Evolutionary conservation across 2,329 filamentous ascomycete genomes (phyloP), one percentile per base, ranked within the genome.

Genomic region (Cordyceps javanica): DNA sequence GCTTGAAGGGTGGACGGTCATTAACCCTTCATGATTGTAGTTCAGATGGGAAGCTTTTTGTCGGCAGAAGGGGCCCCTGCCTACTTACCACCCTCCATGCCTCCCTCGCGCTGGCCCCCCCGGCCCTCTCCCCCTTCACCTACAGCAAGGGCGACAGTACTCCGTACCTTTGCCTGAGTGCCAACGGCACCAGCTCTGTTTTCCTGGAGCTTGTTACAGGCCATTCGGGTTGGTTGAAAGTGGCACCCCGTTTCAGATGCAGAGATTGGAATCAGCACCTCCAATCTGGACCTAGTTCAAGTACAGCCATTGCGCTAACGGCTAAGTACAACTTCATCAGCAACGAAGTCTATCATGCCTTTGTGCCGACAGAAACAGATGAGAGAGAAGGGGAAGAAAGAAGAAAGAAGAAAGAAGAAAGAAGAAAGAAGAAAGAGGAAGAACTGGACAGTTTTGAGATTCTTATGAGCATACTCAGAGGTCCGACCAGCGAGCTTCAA

Each of bases 231-330:
- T 48, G 32, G 53, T 32, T 28, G 25, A 56, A 49, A 56, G 34
- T 57, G 45, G 54, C n/a, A 30, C 45, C n/a, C 45, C 44, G 54
- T 57, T 57, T 57, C 54, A 50, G 2, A 21, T 48, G 34, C 4
- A 49, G 54, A 50, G 54, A 57, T 57, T 57, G 26, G 36, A 50
- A 42, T 50, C 45, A 39, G 42, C 32, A 39, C 32, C 44, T 11
- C 16, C n/a, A n/a, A n/a, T n/a, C n/a, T n/a, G n/a, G n/a, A n/a
- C n/a, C n/a, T n/a, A n/a, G n/a, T n/a, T n/a, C n/a, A n/a, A n/a
- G n/a, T n/a, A n/a, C n/a, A n/a, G n/a, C n/a, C n/a, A n/a, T n/a
- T n/a, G n/a, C n/a, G n/a, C n/a, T n/a, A n/a, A n/a, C n/a, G n/a
- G n/a, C n/a, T n/a, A n/a, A n/a, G n/a, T n/a, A n/a, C 36, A 38